Evolutionary conservation across 2,329 filamentous ascomycete species (phyloP), one percentile per base, ranked within the genome.

Genomic region (Didymella glomerata): DNA sequence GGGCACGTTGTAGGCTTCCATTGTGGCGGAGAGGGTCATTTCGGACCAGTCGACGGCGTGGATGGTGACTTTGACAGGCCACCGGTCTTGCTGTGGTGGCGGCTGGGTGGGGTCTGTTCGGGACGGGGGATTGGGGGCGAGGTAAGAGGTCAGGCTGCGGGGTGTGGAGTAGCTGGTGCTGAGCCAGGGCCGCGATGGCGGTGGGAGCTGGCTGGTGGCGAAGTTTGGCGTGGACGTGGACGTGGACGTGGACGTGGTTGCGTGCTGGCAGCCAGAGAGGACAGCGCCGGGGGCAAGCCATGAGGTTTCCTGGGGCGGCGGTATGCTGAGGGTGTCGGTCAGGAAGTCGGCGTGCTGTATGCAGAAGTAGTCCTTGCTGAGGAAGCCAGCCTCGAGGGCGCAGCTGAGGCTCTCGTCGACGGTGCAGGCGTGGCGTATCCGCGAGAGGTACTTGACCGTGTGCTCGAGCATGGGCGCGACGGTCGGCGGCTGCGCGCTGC

Each of bases 1-100:
- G 2, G 87, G 87, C 13, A 89, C 87, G 65, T 90, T 87, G 76
- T 88, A 89, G 4, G 88, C 88, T 74, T 89, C 86, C 88, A 90
- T 90, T 8, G 86, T 89, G 4, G 87, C 88, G 22, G 86, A 85
- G 18, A 90, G 74, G 0, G 85, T 86, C 86, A 89, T 88, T 18
- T 78, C 80, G 4, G 80, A 77, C 66, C 83, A 83, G 72, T 90
- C 86, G 45, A 90, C 82, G 18, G 83, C 79, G 67, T 89, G 86
- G 38, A 90, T 84, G 2, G 83, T 87, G 52, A 90, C 87, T 61
- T 86, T 87, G 30, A 90, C 88, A 7, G 87, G 87, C 88, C 88
- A 90, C 44, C 84, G 82, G 65, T 89, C 86, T 54, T 85, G 83
- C 28, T 80, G 78, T 16, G 41, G 22, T 4, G 41, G 22, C 41